Evolutionary conservation across 768 basidiomycete genomes (phyloP), one percentile per base, ranked within the genome.

Genomic region (Kwoniella botswanensis): DNA sequence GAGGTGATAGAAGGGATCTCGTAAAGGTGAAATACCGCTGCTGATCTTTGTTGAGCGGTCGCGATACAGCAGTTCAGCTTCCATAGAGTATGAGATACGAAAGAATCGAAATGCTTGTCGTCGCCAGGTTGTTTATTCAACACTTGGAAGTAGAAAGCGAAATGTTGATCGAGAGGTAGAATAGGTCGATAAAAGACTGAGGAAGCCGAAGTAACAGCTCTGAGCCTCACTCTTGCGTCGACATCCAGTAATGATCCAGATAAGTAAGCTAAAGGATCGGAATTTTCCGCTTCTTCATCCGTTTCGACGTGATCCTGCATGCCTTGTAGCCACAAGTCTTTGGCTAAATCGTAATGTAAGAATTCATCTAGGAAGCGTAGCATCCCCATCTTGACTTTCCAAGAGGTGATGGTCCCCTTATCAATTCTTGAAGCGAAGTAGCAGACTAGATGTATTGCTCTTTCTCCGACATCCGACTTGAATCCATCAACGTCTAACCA

Each of bases 21-120:
- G 70, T 98, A 85, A 60, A 98, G 80, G 82, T 96, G 91, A 89
- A 91, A 94, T 79, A 96, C 94, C 1, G 93, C 88, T 3, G 90
- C 91, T 17, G 93, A 89, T 29, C 95, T 87, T 22, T 91, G 88
- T 1, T 88, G 87, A 0, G 93, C 90, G 77, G 90, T 91, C 18
- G 89, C 87, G 52, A 97, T 87, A 87, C 96, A 91, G 76, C 92
- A 88, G 81, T 96, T 98, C 35, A 90, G 91, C 24, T 95, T 86
- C 53, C 88, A 89, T 26, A 98, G 85, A 22, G 91, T 86, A 52
- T 93, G 88, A 9, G 93, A 93, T 52, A 94, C 84, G 85, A 94
- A 92, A 46, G 86, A 84, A 79, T 97, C 94, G 73, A 88, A 90
- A 65, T 92, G 71, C 3, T 63, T 56, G 5, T 67, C 57, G 13